These are phyloP conservation scores for Ricinus communis DNA, from an alignment of 345 rosid species.

Conservation along the genomic window DNA sequence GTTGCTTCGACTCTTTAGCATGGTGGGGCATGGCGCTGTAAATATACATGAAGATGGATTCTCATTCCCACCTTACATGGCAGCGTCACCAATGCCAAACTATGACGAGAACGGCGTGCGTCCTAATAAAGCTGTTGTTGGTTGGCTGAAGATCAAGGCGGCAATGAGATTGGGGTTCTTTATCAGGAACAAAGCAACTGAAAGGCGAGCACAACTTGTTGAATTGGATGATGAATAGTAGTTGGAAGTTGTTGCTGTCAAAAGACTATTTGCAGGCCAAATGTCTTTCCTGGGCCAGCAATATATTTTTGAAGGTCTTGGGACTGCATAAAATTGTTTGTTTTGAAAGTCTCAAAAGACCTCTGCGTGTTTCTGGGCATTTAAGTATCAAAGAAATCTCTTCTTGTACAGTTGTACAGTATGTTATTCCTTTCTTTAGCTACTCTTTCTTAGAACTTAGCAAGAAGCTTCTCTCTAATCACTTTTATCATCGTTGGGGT, in stretches of 20 bases:
- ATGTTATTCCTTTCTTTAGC: constrained; percentile 31
- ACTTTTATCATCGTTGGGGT: constrained; percentile 21
- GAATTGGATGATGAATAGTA: constrained; percentile 71
- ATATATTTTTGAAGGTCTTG: constrained; percentile 15
- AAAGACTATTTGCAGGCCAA: constrained; percentile 7
- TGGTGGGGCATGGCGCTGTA: constrained; percentile 72
- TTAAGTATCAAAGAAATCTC: constrained; percentile 21
- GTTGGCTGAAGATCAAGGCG: constrained; percentile 98
- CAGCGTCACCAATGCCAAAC: constrained; percentile 73
- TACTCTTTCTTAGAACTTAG: neutral
- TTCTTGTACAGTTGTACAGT: constrained; percentile 63
- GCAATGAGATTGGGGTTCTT: constrained; percentile 99
- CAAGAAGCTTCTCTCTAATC: constrained; percentile 12
- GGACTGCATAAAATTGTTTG: constrained; percentile 3
- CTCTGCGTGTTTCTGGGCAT: constrained; percentile 11
- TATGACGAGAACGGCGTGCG: constrained; percentile 74
- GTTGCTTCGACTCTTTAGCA: constrained; percentile 73
- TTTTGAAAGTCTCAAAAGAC: constrained; percentile 16
- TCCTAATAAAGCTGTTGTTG: constrained; percentile 84
- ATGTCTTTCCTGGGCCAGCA: constrained; percentile 9
- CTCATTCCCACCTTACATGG: constrained; percentile 51
- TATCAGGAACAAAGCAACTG: constrained; percentile 93
- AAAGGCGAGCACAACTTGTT: constrained; percentile 87
- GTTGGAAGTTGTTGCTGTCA: constrained; percentile 8
- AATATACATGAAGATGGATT: constrained; percentile 67